phyloP scores from a whole-genome alignment of 2,329 filamentous ascomycete genomes.

The Trichophyton schoenleinii region DNA sequence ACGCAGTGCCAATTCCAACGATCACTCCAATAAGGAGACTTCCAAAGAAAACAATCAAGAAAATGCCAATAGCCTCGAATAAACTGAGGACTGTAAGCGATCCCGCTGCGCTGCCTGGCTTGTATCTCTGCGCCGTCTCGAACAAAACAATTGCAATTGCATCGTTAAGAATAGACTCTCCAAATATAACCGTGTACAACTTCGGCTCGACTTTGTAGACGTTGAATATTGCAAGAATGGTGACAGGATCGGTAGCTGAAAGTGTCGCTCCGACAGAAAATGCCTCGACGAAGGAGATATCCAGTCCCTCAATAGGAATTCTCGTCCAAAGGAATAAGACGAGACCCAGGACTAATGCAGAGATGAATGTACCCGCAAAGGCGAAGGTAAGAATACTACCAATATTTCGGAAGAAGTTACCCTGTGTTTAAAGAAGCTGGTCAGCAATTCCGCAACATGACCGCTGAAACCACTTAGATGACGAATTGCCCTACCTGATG shows the following conservation, averaged over 20 bases:
- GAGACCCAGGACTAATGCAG: conserved; percentile 81
- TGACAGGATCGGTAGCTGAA: conserved; percentile 93
- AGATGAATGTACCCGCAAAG: conserved; percentile 93
- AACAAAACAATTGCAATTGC: conserved; percentile 97
- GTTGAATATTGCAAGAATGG: conserved; percentile 97
- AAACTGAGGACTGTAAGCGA: conserved; percentile 68
- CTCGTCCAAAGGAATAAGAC: conserved; percentile 82
- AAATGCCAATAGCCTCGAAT: conserved; percentile 84
- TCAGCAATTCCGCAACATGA: not conserved
- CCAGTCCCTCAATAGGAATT: conserved; percentile 71
- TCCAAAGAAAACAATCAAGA: conserved; percentile 91
- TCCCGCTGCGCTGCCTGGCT: conserved; percentile 54
- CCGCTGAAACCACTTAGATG: not conserved
- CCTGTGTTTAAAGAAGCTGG: conserved; percentile 29
- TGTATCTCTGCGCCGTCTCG: conserved; percentile 91
- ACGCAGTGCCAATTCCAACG: conserved; percentile 74
- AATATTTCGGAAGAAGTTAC: conserved; percentile 98
- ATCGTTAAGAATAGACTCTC: conserved; percentile 95
- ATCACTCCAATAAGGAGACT: conserved; percentile 79
- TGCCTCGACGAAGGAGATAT: conserved; percentile 85
- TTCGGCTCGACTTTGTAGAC: conserved; percentile 98
- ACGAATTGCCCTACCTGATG: conserved; percentile 51
- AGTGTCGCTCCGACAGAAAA: conserved; percentile 93
- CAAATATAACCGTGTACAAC: conserved; percentile 96
- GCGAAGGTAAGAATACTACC: conserved; percentile 95